These are phyloP conservation scores for Ilyonectria mors-panacis DNA, from an alignment of 2,329 filamentous ascomycete species.

Conservation along the genomic window DNA sequence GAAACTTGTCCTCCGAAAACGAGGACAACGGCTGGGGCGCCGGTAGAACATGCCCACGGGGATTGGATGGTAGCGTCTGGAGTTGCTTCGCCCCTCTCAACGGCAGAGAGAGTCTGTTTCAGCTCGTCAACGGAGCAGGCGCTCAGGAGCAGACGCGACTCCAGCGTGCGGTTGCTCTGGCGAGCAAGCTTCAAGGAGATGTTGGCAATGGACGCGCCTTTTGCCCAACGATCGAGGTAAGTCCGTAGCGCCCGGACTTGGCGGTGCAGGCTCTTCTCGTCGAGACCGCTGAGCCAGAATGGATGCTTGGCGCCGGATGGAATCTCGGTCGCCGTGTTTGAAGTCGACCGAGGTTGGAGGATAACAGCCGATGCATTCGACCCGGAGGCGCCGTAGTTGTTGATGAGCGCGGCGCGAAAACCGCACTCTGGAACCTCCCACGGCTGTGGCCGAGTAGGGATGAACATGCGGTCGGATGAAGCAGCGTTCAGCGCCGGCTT, in stretches of 20 bases:
- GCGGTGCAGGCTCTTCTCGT: neutral
- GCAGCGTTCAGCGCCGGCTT: neutral
- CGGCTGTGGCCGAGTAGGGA: neutral
- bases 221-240: neutral
- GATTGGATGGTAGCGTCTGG: neutral
- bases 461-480: neutral
- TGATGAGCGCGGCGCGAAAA: neutral
- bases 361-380: neutral
- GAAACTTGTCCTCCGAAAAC: neutral
- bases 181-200: slow-evolving; percentile 1
- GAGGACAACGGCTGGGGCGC: neutral
- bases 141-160: neutral
- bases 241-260: neutral
- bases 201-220: neutral
- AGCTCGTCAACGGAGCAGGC: neutral
- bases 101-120: slow-evolving; percentile 1
- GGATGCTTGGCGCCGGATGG: slow-evolving; percentile 1
- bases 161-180: neutral
- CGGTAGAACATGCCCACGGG: neutral
- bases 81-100: slow-evolving; percentile 1
- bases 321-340: neutral
- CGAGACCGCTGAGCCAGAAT: neutral
- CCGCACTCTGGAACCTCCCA: slow-evolving; percentile 1
- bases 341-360: neutral
- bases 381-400: neutral